Base-by-base conservation (phyloP, 2,329 filamentous ascomycete species). In the Basipetospora chlamydospora region DNA sequence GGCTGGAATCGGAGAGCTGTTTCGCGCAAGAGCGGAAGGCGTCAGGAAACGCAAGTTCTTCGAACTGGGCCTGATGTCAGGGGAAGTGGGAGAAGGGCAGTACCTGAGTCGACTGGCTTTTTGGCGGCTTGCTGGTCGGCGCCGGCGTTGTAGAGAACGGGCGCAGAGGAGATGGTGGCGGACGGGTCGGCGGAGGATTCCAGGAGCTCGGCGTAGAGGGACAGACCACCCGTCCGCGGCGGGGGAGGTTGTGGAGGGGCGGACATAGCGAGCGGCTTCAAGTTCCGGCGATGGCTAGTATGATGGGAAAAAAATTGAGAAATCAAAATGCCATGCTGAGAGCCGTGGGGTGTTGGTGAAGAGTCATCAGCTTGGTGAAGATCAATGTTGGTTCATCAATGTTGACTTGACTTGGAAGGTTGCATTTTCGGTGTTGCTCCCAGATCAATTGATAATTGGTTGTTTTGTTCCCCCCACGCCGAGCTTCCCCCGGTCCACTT, bases 151-250 rank as follows among this genome's bases (percentile, higher is more conserved):
- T 86, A 87, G 38, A 78, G 67, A 35, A 87, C 74, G 0, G 84
- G 81, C 2, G 73, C 80, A 47, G 78, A 73, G 12, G 81, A 84
- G 47, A 88, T 83, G n/a, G 80, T 81, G n/a, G 67, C 60, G 2
- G 66, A 49, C 25, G 60, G 46, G 40, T 59, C 55, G 43, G 56
- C 47, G 32, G 46, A 64, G 58, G 15, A 73, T 47, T 84, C 79
- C 43, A 90, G 73, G 29, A 93, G 70, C 54, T 92, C 83, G 38
- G 83, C 86, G 54, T 94, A 94, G 5, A 92, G 73, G 13, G 83
- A 87, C 45, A 85, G 63, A 39, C 67, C 67, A 39, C 62, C 57
- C 32, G 56, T 51, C 10, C 57, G 56, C 30, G 61, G 61, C 28
- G 60, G 56, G 16, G 62, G 51, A 23, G 57, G 57, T 12, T 32